Conservation (phyloP, 148 eudicot species). For the Agrostemma githago region DNA sequence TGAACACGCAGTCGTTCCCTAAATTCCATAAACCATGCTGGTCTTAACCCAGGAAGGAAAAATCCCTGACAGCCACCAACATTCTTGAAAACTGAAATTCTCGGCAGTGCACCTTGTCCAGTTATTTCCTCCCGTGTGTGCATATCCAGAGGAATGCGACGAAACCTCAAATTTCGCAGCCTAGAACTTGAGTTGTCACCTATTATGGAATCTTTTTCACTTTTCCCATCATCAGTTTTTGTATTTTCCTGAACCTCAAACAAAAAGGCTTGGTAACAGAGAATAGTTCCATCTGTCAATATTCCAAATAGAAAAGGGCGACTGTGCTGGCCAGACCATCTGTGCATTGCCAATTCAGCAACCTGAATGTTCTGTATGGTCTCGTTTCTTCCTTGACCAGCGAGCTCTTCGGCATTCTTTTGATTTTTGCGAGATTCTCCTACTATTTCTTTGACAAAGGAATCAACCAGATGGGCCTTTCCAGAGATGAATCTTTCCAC, state of each 20-base stretch:
- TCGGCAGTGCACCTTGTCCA: slow-evolving; percentile 42
- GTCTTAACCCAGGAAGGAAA: slow-evolving; percentile 77
- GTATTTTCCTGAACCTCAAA: slow-evolving; percentile 73
- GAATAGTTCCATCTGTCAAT: slow-evolving; percentile 79
- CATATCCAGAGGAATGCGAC: slow-evolving; percentile 67
- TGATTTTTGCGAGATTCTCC: slow-evolving; percentile 31
- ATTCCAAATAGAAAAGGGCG: slow-evolving; percentile 81
- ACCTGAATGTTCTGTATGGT: slow-evolving; percentile 53
- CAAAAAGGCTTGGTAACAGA: slow-evolving; percentile 84
- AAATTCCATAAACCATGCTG: slow-evolving; percentile 91
- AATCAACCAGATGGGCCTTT: slow-evolving; percentile 58
- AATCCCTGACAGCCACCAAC: slow-evolving; percentile 82
- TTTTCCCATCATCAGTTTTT: slow-evolving; percentile 47
- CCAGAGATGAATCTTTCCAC: slow-evolving; percentile 83
- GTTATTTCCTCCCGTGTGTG: slow-evolving; percentile 71
- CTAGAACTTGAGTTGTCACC: slow-evolving; percentile 53
- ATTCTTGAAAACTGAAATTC: slow-evolving; percentile 72
- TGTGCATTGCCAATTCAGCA: slow-evolving; percentile 78
- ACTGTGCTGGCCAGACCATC: slow-evolving; percentile 75
- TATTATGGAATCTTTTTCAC: slow-evolving; percentile 34
- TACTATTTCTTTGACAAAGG: slow-evolving; percentile 42
- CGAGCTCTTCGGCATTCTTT: slow-evolving; percentile 32
- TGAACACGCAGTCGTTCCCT: slow-evolving; percentile 90
- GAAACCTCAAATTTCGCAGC: slow-evolving; percentile 81
- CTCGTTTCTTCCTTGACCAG: slow-evolving; percentile 65